Conservation (phyloP, 176 grass and related monocot species). For the Aegilops longissima region DNA sequence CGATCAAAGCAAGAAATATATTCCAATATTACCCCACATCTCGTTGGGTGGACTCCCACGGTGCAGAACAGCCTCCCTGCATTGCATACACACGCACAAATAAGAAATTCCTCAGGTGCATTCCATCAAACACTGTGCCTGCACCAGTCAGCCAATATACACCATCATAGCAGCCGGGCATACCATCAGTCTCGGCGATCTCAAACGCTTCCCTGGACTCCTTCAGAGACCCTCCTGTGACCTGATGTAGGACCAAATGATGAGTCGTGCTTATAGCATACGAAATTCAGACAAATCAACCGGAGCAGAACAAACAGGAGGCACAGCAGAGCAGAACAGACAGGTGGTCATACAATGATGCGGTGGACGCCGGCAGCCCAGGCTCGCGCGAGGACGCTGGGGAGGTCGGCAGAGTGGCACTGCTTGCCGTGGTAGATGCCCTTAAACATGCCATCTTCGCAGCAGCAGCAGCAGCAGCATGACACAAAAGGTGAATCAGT, state of each 20-base stretch:
- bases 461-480: background rate
- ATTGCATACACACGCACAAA: background rate
- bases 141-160: background rate
- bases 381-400: conserved; percentile 70
- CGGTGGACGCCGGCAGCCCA: conserved; percentile 87
- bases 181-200: conserved; percentile 89
- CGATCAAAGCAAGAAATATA: background rate
- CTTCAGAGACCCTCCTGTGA: conserved; percentile 84
- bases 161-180: background rate
- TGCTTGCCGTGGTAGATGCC: conserved; percentile 91
- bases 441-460: conserved; percentile 96
- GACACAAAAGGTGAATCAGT: background rate
- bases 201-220: conserved; percentile 87
- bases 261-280: background rate
- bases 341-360: conserved; percentile 57
- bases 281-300: background rate
- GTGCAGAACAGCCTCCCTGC: conserved; percentile 90
- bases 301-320: background rate
- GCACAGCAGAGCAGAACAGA: background rate
- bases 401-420: conserved; percentile 76
- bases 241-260: conserved; percentile 30
- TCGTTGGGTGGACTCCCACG: conserved; percentile 91
- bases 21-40: conserved; percentile 66
- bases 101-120: conserved; percentile 23
- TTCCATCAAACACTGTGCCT: conserved; percentile 48